phyloP scores from a whole-genome alignment of 192 early-diverging fungal genomes.

The Podila minutissima region DNA sequence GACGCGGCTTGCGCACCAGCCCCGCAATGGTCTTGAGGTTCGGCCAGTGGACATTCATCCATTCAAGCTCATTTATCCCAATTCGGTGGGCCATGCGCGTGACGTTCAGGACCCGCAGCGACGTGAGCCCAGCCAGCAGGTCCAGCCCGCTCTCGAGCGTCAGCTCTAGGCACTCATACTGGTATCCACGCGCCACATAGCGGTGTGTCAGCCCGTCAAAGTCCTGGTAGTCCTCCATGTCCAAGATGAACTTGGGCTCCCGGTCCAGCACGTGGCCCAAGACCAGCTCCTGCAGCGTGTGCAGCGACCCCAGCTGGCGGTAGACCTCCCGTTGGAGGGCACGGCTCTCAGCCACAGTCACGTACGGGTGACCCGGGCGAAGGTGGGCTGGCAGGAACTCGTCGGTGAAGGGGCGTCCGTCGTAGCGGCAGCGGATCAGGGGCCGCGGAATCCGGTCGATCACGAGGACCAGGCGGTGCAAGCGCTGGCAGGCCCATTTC shows the following conservation, averaged over 20 bases:
- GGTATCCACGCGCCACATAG: neutral
- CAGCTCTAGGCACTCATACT: neutral
- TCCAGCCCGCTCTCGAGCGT: neutral
- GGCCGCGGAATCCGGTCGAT: neutral
- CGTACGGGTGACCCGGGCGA: neutral
- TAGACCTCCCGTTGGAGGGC: neutral
- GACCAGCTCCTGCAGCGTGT: neutral
- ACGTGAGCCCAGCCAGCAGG: neutral
- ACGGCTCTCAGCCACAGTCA: neutral
- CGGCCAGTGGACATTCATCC: slow-evolving; percentile 1
- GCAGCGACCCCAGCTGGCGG: neutral
- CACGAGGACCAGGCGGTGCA: neutral
- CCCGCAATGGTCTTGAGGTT: neutral
- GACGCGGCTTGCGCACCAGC: neutral
- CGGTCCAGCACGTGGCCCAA: neutral
- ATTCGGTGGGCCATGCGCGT: neutral
- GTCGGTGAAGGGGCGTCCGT: neutral
- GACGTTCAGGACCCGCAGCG: neutral
- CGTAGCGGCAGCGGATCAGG: neutral
- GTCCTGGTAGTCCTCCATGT: slow-evolving; percentile 1
- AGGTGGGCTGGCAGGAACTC: neutral
- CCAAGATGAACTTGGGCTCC: neutral
- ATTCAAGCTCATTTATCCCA: neutral
- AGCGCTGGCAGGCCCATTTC: neutral
- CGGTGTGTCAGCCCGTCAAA: neutral